A percentile compares a stretch with the other conserved stretches of the same genome.
Conservation (phyloP, 2,329 filamentous ascomycete genomes). For the Pseudocercospora crystallina region DNA sequence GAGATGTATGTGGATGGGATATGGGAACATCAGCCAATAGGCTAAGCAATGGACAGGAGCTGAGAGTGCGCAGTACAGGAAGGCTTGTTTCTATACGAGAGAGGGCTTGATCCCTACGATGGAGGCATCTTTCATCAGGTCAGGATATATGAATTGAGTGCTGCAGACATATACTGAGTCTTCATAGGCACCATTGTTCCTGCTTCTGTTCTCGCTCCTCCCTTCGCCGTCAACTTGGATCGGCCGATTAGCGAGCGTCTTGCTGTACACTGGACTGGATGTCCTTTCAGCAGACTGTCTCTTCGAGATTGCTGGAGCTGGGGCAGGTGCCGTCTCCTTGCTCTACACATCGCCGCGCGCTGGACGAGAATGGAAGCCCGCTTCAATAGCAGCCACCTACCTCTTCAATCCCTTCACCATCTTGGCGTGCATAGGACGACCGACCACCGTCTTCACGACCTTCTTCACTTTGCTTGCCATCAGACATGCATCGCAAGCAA, state of each 20-base stretch:
- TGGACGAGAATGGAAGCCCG: constrained; percentile 70
- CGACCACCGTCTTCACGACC: constrained; percentile 85
- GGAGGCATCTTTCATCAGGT: constrained; percentile 78
- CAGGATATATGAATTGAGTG: constrained; percentile 11
- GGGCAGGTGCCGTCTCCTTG: constrained; percentile 71
- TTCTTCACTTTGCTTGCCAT: constrained; percentile 83
- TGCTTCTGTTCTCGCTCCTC: constrained; percentile 87
- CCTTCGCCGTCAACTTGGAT: constrained; percentile 63
- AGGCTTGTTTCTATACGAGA: constrained; percentile 90
- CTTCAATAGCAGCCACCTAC: constrained; percentile 77
- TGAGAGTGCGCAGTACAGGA: constrained; percentile 72
- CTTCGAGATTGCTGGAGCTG: constrained; percentile 75
- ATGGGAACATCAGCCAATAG: neutral
- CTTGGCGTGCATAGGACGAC: constrained; percentile 83
- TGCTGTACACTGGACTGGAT: constrained; percentile 81
- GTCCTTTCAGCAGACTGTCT: constrained; percentile 79
- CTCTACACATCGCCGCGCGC: constrained; percentile 78
- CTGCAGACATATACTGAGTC: constrained; percentile 7
- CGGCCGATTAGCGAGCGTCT: constrained; percentile 59
- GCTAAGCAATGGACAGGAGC: constrained; percentile 27
- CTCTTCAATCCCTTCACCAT: constrained; percentile 95
- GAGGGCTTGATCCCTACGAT: constrained; percentile 96
- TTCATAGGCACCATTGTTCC: constrained; percentile 75
- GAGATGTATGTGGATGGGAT: constrained; percentile 63
- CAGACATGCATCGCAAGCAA: constrained; percentile 73